Evolutionary conservation across 2,329 filamentous ascomycete genomes (phyloP).

Genomic region (Ceratocystis variospora): DNA sequence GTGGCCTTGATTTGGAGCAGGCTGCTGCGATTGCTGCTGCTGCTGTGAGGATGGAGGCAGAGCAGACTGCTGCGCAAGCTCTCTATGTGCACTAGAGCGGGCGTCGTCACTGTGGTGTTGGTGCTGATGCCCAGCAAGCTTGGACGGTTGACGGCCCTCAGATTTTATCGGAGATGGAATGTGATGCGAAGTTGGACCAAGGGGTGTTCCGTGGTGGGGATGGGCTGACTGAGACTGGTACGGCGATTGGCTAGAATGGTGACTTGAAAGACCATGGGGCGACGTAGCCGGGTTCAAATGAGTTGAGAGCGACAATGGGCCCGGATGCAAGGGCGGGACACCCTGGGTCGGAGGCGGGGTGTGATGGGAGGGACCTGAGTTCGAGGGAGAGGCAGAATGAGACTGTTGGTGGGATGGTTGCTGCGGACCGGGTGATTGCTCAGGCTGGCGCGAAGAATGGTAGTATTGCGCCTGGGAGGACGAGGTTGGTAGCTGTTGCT

Average conservation of each 20-base stretch:
- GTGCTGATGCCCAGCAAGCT: conserved; percentile 7
- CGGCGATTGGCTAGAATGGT: conserved; percentile 12
- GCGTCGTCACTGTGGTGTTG: conserved; percentile 7
- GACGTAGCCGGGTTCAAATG: conserved; percentile 4
- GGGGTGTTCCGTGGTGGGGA: conserved; percentile 23
- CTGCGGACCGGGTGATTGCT: not conserved
- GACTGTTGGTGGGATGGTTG: not conserved
- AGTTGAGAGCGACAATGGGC: conserved; percentile 10
- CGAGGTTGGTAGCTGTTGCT: conserved; percentile 3
- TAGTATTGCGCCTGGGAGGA: conserved; percentile 20
- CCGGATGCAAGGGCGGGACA: not conserved
- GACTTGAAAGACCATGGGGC: not conserved
- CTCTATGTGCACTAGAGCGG: conserved; percentile 11
- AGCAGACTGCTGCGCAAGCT: conserved; percentile 25
- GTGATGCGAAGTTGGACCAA: not conserved
- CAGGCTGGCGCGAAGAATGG: not conserved
- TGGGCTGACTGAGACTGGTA: conserved; percentile 23
- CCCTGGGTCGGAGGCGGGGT: not conserved
- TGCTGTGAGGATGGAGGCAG: conserved; percentile 28
- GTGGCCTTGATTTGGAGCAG: not conserved
- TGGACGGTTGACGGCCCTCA: conserved; percentile 5
- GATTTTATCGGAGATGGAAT: conserved; percentile 5
- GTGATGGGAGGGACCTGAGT: not conserved
- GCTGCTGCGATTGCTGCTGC: conserved; percentile 25
- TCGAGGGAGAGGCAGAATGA: not conserved